A percentile compares a stretch with the other conserved stretches of the same genome.
These are phyloP conservation scores for Ophiocordyceps unilateralis DNA, from an alignment of 2,329 filamentous ascomycete species.

Conservation along the genomic window DNA sequence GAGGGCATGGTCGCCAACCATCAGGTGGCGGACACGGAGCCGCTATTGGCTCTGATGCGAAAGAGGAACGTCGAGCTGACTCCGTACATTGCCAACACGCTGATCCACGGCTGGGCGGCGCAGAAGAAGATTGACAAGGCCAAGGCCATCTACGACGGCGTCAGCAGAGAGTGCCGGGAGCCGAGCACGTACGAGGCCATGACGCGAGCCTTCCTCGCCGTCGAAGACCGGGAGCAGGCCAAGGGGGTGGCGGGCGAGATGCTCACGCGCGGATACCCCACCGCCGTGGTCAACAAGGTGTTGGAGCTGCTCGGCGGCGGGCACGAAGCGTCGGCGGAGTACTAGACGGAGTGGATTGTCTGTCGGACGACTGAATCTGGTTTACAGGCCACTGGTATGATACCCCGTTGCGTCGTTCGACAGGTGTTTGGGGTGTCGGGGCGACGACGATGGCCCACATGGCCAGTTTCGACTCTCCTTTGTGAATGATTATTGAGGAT, in stretches of 20 bases:
- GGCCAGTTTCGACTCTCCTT: neutral
- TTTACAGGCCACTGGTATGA: conserved; percentile 6
- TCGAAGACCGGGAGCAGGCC: conserved; percentile 62
- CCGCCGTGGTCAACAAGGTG: conserved; percentile 85
- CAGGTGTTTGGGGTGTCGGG: conserved; percentile 7
- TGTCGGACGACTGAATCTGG: neutral
- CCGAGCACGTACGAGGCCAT: conserved; percentile 98
- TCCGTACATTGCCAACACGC: conserved; percentile 92
- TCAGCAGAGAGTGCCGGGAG: conserved; percentile 65
- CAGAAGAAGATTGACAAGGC: conserved; percentile 69
- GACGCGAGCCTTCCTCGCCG: conserved; percentile 80
- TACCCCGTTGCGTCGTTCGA: conserved; percentile 8
- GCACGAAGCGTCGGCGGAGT: conserved; percentile 19
- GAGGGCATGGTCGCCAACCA: conserved; percentile 96
- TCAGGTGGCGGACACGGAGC: conserved; percentile 57
- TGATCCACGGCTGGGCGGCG: conserved; percentile 91
- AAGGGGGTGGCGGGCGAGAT: conserved; percentile 76
- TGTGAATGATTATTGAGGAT: neutral
- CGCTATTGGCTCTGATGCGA: conserved; percentile 61
- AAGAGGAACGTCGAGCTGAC: conserved; percentile 64
- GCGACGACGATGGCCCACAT: neutral
- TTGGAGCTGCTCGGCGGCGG: conserved; percentile 63
- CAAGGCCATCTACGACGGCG: conserved; percentile 59
- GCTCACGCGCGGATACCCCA: conserved; percentile 75
- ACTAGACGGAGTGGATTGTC: conserved; percentile 4